phyloP scores from a whole-genome alignment of 2,329 filamentous ascomycete species.

The Bipolaris bicolor region DNA sequence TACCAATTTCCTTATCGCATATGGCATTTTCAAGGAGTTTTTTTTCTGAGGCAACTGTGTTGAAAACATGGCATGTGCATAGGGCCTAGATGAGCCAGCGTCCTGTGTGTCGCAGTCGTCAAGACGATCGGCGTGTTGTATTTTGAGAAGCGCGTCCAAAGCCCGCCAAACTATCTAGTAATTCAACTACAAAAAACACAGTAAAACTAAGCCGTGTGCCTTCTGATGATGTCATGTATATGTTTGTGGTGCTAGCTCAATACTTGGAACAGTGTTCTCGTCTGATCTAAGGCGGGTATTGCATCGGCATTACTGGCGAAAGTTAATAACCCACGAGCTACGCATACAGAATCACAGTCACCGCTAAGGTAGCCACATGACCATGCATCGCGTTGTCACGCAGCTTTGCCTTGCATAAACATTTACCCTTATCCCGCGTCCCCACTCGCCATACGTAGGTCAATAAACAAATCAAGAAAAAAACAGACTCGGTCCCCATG shows the following conservation, averaged over 20 bases:
- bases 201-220: not conserved
- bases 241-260: not conserved
- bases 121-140: slow-evolving; percentile 4
- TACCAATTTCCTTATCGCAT: slow-evolving; percentile 4
- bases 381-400: not conserved
- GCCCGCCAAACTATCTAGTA: slow-evolving; percentile 2
- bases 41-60: not conserved
- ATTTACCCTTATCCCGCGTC: too few relatives aligned
- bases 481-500: too few relatives aligned
- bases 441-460: too few relatives aligned
- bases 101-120: not conserved
- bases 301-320: not conserved
- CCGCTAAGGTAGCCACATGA: not conserved
- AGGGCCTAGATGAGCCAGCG: slow-evolving; percentile 5
- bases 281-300: not conserved
- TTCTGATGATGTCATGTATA: not conserved
- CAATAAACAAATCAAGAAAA: too few relatives aligned
- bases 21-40: slow-evolving; percentile 13
- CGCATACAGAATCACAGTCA: not conserved
- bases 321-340: not conserved
- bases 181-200: slow-evolving; percentile 4
- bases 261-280: not conserved
- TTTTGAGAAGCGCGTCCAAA: not conserved
- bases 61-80: slow-evolving; percentile 3
- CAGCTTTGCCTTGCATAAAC: too few relatives aligned